Evolutionary conservation across 352 stramenopile genomes (phyloP).

Genomic region (Globisporangium paroecandrum): DNA sequence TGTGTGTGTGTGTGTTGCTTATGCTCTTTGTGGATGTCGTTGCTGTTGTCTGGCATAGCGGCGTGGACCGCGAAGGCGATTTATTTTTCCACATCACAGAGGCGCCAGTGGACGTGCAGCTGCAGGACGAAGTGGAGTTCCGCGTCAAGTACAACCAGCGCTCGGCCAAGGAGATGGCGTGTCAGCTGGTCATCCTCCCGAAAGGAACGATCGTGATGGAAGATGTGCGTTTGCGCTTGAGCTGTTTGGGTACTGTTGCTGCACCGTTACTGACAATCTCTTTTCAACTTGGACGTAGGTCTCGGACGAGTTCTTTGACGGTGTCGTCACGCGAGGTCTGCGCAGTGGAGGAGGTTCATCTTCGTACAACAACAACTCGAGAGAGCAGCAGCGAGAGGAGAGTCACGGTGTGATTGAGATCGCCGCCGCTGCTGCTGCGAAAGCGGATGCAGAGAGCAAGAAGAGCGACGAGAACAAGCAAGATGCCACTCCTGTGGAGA

Average conservation of each 20-base stretch:
- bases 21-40: neutral
- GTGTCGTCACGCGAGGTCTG: constrained; percentile 66
- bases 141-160: constrained; percentile 70
- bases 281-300: constrained; percentile 20
- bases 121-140: constrained; percentile 77
- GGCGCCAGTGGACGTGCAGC: constrained; percentile 57
- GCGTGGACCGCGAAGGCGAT: constrained; percentile 62
- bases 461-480: neutral
- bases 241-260: no score
- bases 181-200: constrained; percentile 55
- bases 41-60: constrained; percentile 23
- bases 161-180: constrained; percentile 69
- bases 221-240: constrained; percentile 28
- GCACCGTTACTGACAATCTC: neutral
- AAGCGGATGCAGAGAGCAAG: constrained; percentile 7
- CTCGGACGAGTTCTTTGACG: constrained; percentile 48
- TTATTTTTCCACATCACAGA: constrained; percentile 84
- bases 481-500: neutral
- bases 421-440: constrained; percentile 1
- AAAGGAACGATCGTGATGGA: constrained; percentile 78
- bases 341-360: constrained; percentile 22
- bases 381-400: constrained; percentile 15
- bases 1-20: constrained; percentile 17
- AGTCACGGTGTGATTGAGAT: constrained; percentile 18
- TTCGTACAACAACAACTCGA: constrained; percentile 31